Conservation (phyloP, 2,329 filamentous ascomycete genomes). For the Talaromyces amestolkiae region DNA sequence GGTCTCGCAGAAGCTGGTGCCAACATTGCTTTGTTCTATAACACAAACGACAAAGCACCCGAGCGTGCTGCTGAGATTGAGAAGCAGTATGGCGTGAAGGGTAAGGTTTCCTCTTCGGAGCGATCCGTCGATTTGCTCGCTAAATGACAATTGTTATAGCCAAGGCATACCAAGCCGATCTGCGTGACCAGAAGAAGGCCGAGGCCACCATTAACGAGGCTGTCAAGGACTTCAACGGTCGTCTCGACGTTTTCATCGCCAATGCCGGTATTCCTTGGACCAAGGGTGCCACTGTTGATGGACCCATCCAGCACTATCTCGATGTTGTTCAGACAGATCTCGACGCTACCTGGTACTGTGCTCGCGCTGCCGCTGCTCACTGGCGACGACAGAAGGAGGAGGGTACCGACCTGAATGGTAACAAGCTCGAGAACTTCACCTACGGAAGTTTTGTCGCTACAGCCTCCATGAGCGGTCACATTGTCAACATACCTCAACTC, state of each 20-base stretch:
- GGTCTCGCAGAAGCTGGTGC: slow-evolving; percentile 68
- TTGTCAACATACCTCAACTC: slow-evolving; percentile 73
- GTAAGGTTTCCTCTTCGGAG: slow-evolving; percentile 42
- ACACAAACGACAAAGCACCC: slow-evolving; percentile 64
- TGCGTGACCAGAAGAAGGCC: slow-evolving; percentile 43
- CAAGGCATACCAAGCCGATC: slow-evolving; percentile 51
- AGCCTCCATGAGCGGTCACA: slow-evolving; percentile 73
- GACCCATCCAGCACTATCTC: slow-evolving; percentile 61
- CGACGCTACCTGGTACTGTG: slow-evolving; percentile 75
- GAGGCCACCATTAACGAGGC: slow-evolving; percentile 43
- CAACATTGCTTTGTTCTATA: slow-evolving; percentile 71
- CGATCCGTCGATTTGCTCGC: neutral
- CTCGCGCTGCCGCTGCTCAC: slow-evolving; percentile 65
- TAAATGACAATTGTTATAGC: slow-evolving; percentile 29
- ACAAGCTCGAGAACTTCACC: slow-evolving; percentile 59
- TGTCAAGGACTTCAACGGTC: slow-evolving; percentile 65
- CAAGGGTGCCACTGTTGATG: slow-evolving; percentile 65
- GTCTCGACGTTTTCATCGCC: slow-evolving; percentile 75
- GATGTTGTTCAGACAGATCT: slow-evolving; percentile 70
- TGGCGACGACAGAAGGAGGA: slow-evolving; percentile 70
- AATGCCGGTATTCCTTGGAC: slow-evolving; percentile 76
- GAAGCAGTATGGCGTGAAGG: slow-evolving; percentile 65
- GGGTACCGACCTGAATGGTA: slow-evolving; percentile 61
- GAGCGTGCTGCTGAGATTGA: slow-evolving; percentile 63
- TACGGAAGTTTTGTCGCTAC: slow-evolving; percentile 74